A percentile compares a stretch with the other conserved stretches of the same genome.
Conservation (phyloP, 345 rosid species). For the Dipteronia sinensis region DNA sequence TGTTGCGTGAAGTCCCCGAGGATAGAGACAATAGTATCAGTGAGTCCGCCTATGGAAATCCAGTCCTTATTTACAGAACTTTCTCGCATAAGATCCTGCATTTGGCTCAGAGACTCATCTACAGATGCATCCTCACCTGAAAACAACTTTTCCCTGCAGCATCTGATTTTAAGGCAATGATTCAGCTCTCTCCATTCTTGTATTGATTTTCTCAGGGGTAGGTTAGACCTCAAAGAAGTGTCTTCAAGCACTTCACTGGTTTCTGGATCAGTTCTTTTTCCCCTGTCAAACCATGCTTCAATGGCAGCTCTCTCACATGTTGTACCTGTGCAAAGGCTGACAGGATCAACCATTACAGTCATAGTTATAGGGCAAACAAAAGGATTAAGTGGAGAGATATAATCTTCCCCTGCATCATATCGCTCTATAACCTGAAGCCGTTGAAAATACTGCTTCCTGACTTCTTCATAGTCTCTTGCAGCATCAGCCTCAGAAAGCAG, state of each 20-base stretch:
- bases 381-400: conserved; percentile 50
- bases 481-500: conserved; percentile 77
- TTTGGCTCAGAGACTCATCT: conserved; percentile 53
- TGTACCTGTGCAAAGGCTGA: conserved; percentile 75
- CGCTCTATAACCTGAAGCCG: conserved; percentile 52
- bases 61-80: conserved; percentile 68
- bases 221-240: conserved; percentile 58
- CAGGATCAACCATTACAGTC: conserved; percentile 65
- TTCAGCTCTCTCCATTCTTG: conserved; percentile 79
- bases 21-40: conserved; percentile 44
- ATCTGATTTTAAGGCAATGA: conserved; percentile 63
- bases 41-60: conserved; percentile 61
- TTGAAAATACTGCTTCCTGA: conserved; percentile 49
- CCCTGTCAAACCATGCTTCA: conserved; percentile 50
- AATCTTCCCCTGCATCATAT: conserved; percentile 48
- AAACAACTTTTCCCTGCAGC: conserved; percentile 48
- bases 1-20: conserved; percentile 52
- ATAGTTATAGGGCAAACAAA: conserved; percentile 49
- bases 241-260: conserved; percentile 59
- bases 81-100: conserved; percentile 61
- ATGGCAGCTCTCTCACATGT: conserved; percentile 72
- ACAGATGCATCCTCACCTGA: conserved; percentile 40
- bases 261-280: conserved; percentile 56
- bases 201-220: conserved; percentile 59
- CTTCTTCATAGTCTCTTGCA: conserved; percentile 57